phyloP scores from a whole-genome alignment of 2,329 filamentous ascomycete species.

The Xylogone sp. region DNA sequence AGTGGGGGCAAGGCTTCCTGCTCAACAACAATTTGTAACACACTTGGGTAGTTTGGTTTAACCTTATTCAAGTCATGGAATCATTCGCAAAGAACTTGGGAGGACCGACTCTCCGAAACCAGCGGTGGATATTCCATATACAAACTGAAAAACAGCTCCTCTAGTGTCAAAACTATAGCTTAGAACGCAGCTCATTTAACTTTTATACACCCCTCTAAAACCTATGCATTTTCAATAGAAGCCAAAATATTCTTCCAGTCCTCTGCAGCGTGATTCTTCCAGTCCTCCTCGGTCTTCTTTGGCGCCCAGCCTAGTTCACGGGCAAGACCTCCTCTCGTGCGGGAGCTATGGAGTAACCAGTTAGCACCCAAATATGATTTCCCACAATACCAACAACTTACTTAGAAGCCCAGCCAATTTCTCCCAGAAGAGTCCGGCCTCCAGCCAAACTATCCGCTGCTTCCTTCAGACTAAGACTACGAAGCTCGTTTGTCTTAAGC shows the following conservation, averaged over 20 bases:
- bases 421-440: constrained; percentile 16
- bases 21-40: too few relatives aligned
- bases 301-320: constrained; percentile 3
- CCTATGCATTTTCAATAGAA: neutral
- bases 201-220: too few relatives aligned
- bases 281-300: constrained; percentile 3
- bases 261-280: neutral
- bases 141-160: too few relatives aligned
- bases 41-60: too few relatives aligned
- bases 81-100: too few relatives aligned
- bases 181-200: too few relatives aligned
- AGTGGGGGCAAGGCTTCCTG: constrained; percentile 6
- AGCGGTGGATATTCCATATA: too few relatives aligned
- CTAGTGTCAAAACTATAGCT: too few relatives aligned
- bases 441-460: constrained; percentile 13
- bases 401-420: constrained; percentile 29
- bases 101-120: too few relatives aligned
- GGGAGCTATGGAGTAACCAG: neutral
- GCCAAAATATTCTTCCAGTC: neutral
- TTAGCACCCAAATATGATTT: too few relatives aligned
- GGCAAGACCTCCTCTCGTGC: neutral
- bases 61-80: too few relatives aligned
- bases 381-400: too few relatives aligned
- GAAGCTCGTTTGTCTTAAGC: constrained; percentile 21
- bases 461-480: constrained; percentile 23